A percentile compares a stretch with the other conserved stretches of the same genome.
Evolutionary conservation across 345 rosid species (phyloP).

Genomic region (Eutrema yunnanense): DNA sequence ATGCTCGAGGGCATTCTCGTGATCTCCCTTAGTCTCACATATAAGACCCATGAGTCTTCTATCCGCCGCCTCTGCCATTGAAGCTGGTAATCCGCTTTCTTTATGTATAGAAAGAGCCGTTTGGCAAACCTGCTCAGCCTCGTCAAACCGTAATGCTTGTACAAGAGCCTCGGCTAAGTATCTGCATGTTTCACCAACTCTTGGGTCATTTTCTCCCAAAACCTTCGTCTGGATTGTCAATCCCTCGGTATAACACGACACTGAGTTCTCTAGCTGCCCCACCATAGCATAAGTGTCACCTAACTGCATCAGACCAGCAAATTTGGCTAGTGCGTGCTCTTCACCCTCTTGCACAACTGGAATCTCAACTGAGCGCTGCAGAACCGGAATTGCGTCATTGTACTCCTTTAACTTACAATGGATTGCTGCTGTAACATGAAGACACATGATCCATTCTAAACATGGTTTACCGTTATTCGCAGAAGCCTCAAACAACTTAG

Average conservation of each 20-base stretch:
- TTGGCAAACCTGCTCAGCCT: conserved; percentile 64
- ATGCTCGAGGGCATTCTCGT: conserved; percentile 83
- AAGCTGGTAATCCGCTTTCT: conserved; percentile 53
- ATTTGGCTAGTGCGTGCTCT: conserved; percentile 82
- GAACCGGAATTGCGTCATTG: conserved; percentile 71
- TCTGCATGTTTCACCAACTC: conserved; percentile 84
- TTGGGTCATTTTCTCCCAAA: conserved; percentile 66
- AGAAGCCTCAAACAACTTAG: conserved; percentile 61
- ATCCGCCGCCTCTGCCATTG: conserved; percentile 85
- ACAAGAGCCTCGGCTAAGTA: conserved; percentile 86
- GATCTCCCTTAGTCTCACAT: conserved; percentile 81
- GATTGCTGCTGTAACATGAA: conserved; percentile 82
- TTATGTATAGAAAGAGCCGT: conserved; percentile 67
- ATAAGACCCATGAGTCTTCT: conserved; percentile 92
- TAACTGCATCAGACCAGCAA: conserved; percentile 90
- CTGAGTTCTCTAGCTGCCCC: conserved; percentile 76
- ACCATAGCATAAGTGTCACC: conserved; percentile 89
- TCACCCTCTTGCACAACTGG: conserved; percentile 60
- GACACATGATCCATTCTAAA: conserved; percentile 75
- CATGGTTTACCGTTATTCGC: conserved; percentile 49
- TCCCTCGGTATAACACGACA: conserved; percentile 65
- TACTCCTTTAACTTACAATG: conserved; percentile 72
- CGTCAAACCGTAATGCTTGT: conserved; percentile 77
- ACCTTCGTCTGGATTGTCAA: conserved; percentile 65
- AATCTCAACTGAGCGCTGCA: conserved; percentile 68